These are phyloP conservation scores for Paratinospora sagittata DNA, from an alignment of 164 flowering plant species.

Conservation along the genomic window DNA sequence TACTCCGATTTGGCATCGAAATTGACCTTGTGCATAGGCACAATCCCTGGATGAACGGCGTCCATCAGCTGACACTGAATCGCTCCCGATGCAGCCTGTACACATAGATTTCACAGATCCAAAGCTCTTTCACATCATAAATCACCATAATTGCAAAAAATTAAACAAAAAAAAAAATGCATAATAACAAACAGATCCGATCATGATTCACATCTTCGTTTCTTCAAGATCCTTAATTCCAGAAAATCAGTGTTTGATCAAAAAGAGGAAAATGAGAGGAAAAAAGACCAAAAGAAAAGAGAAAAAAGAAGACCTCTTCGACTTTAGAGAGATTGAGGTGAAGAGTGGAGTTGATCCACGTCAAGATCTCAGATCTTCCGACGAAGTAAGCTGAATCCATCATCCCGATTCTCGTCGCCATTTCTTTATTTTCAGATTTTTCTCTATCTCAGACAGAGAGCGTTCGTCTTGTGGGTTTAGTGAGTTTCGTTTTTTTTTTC, in stretches of 20 bases:
- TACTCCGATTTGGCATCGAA: slow-evolving; percentile 95
- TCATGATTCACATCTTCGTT: neutral
- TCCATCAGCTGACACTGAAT: slow-evolving; percentile 97
- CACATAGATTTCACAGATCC: slow-evolving; percentile 2
- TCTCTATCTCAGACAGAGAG: neutral
- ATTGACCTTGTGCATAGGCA: slow-evolving; percentile 98
- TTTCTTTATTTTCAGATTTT: slow-evolving; percentile 3
- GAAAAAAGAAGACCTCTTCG: slow-evolving; percentile 62
- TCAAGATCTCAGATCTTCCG: slow-evolving; percentile 85
- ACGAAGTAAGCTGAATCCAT: slow-evolving; percentile 97
- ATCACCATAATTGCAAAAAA: neutral
- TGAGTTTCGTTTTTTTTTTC: neutral
- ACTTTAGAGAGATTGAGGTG: slow-evolving; percentile 92
- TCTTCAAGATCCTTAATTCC: neutral
- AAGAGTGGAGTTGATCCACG: slow-evolving; percentile 96
- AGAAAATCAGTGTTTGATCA: neutral
- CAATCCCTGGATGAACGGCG: slow-evolving; percentile 78
- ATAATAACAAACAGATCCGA: neutral
- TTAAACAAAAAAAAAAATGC: neutral
- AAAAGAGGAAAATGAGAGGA: neutral
- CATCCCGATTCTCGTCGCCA: slow-evolving; percentile 89
- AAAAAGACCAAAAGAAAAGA: neutral
- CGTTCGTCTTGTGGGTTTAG: neutral
- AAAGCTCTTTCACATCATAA: neutral
- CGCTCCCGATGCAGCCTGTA: slow-evolving; percentile 86